A percentile compares a stretch with the other conserved stretches of the same genome.
Evolutionary conservation across 2,329 filamentous ascomycete genomes (phyloP).

Genomic region (Blastomyces parvus): DNA sequence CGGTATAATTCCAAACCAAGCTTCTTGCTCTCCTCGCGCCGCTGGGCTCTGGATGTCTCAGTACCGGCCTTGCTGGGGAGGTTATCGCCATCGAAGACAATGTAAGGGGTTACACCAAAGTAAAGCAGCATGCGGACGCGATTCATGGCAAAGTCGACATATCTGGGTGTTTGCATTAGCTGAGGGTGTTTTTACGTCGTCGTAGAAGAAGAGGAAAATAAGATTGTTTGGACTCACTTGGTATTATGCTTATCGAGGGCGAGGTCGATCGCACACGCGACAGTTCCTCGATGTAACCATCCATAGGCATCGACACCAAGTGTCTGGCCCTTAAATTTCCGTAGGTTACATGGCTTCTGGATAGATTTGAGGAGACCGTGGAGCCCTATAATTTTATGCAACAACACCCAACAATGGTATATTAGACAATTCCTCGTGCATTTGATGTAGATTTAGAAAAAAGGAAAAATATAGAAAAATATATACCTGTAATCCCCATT

Average conservation of each 20-base stretch:
- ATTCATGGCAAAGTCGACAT: constrained; percentile 81
- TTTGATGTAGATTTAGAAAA: neutral
- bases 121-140: constrained; percentile 89
- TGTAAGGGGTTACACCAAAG: constrained; percentile 86
- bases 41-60: constrained; percentile 65
- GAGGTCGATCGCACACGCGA: constrained; percentile 82
- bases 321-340: constrained; percentile 77
- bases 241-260: constrained; percentile 79
- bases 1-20: constrained; percentile 68
- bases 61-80: constrained; percentile 88
- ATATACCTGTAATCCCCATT: constrained; percentile 40
- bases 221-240: constrained; percentile 49
- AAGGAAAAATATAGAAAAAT: neutral
- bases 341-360: constrained; percentile 76
- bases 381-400: constrained; percentile 51
- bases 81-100: constrained; percentile 93
- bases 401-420: neutral
- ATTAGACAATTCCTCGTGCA: neutral
- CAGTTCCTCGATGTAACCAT: constrained; percentile 90
- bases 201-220: neutral
- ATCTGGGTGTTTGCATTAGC: constrained; percentile 43
- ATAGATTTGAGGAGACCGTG: constrained; percentile 92
- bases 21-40: constrained; percentile 66
- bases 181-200: neutral
- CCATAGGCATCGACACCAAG: constrained; percentile 96